Conservation (phyloP, 495 filamentous ascomycete species). For the Neurospora intermedia region DNA sequence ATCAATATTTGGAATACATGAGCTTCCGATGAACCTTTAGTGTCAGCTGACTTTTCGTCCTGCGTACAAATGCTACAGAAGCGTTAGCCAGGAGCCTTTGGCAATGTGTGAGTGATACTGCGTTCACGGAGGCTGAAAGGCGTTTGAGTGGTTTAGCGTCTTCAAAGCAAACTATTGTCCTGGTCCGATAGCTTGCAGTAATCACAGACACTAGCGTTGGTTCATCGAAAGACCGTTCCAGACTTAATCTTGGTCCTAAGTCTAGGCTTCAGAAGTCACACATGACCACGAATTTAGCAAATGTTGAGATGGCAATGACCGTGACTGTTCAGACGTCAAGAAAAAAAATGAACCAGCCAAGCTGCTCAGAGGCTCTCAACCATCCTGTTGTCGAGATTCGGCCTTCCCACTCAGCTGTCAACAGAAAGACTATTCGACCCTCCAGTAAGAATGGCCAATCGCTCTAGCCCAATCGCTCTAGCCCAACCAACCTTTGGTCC, state of each 20-base stretch:
- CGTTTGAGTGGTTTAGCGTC: not conserved
- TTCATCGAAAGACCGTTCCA: not conserved
- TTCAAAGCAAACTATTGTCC: not conserved
- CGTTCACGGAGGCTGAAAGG: not conserved
- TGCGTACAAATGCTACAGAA: not conserved
- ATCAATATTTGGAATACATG: not conserved
- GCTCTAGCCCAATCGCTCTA: not conserved
- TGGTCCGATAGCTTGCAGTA: not conserved
- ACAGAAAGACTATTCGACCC: not conserved
- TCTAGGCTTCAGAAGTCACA: not conserved
- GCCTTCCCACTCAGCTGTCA: not conserved
- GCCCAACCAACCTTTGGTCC: not conserved
- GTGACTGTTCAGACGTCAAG: not conserved
- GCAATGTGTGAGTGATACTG: not conserved
- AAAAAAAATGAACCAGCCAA: not conserved
- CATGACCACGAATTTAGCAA: not conserved
- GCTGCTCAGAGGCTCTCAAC: not conserved
- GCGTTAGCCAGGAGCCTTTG: not conserved
- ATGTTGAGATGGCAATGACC: not conserved
- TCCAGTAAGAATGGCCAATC: not conserved
- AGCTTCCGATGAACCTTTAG: not conserved
- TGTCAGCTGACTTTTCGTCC: constrained; percentile 8
- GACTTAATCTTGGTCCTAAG: not conserved
- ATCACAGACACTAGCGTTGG: not conserved
- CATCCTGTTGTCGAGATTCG: not conserved